Conservation (phyloP, 2,329 filamentous ascomycete species). For the Calonectria pteridis region DNA sequence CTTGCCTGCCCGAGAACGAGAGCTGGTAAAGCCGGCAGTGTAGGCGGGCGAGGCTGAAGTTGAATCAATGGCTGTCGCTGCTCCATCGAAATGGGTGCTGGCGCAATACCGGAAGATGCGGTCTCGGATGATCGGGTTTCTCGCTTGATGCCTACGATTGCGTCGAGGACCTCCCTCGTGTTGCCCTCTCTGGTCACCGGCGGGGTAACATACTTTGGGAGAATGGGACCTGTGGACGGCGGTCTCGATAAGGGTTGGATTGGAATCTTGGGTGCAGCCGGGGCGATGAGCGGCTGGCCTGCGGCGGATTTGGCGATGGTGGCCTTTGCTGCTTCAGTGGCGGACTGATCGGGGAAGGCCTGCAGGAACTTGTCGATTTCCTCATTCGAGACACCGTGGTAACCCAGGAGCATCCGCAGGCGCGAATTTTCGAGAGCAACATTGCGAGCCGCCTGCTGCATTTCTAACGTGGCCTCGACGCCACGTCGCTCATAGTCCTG, state of each 20-base stretch:
- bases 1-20: slow-evolving; percentile 42
- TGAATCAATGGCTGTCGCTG: slow-evolving; percentile 39
- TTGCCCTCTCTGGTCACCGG: slow-evolving; percentile 33
- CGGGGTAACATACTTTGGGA: slow-evolving; percentile 29
- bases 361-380: slow-evolving; percentile 57
- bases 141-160: slow-evolving; percentile 43
- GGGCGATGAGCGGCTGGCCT: slow-evolving; percentile 23
- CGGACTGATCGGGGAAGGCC: slow-evolving; percentile 49
- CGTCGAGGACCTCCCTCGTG: slow-evolving; percentile 45
- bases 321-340: slow-evolving; percentile 45
- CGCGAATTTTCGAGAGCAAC: slow-evolving; percentile 63
- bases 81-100: slow-evolving; percentile 33
- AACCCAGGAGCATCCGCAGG: slow-evolving; percentile 57
- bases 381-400: slow-evolving; percentile 52
- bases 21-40: slow-evolving; percentile 36
- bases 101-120: slow-evolving; percentile 13
- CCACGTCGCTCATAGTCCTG: slow-evolving; percentile 62
- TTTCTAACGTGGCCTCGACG: slow-evolving; percentile 62
- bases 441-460: slow-evolving; percentile 65
- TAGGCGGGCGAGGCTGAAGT: slow-evolving; percentile 34
- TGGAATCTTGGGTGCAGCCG: slow-evolving; percentile 33
- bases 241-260: slow-evolving; percentile 39
- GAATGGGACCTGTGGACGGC: slow-evolving; percentile 32
- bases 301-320: slow-evolving; percentile 35
- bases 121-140: slow-evolving; percentile 31